Base-by-base conservation (phyloP, 352 stramenopile genomes). In the Pythium aquatile region DNA sequence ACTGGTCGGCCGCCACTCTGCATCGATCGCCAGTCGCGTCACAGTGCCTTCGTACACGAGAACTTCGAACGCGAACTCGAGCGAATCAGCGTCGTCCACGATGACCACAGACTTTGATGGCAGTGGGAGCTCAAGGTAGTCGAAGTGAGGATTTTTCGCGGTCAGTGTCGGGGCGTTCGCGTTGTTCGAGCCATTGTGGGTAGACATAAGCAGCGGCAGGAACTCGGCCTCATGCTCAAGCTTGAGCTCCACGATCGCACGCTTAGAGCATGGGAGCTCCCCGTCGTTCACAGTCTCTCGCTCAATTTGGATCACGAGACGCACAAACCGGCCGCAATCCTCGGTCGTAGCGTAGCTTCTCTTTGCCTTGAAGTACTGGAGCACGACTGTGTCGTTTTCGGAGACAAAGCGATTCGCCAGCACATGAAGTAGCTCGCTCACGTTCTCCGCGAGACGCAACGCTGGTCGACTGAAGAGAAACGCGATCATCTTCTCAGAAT, bases 201-300 rank as follows among this genome's bases (percentile, higher is more conserved):
- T 14, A 55, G 61, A 7, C 57, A 87, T 56, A 33, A 90, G 54
- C 44, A 85, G 77, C 3, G 81, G 76, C 57, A 87, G 77, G 44
- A 91, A 91, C 61, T 88, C 80, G 29, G 72, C 66, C 42, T 90
- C 81, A 58, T 87, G 77, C 40, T 88, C 70, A n/a, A 91, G 65
- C 37, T 83, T 82, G 53, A 90, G 75, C 48, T 91, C 83, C 0
- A 67, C 63, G 44, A 87, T 83, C 13, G 75, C 78, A 49, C 78
- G 80, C 37, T 68, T 74, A 13, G 73, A 75, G 37, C 48, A 74
- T 0, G 53, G 57, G 46, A 85, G 80, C 13, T 74, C 68, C 1
- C 70, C 66, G 8, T 72, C 59, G 20, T 11, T 46, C 7, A 70
- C 42, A 3, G 46, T 73, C 56, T 81, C 77, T 26, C 77, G 13